A percentile compares a stretch with the other conserved stretches of the same genome.
Conservation (phyloP, 345 rosid genomes). For the Gossypium arboreum region DNA sequence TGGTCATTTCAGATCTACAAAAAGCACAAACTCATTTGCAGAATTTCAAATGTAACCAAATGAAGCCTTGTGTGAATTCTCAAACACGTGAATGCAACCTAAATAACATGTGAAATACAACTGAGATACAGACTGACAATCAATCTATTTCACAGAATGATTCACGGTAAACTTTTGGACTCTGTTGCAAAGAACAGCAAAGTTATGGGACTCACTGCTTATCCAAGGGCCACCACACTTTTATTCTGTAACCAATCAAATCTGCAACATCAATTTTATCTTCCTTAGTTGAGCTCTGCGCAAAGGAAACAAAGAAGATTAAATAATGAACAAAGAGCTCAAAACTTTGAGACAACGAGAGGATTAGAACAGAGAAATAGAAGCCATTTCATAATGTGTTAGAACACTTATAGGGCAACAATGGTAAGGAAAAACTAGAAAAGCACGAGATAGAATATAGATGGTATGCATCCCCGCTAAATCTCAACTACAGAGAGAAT, state of each 20-base stretch:
- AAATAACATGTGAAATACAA: constrained; percentile 5
- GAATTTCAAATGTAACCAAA: neutral
- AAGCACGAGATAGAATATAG: neutral
- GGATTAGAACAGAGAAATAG: neutral
- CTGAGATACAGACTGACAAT: neutral
- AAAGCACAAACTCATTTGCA: constrained; percentile 2
- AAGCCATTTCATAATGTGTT: neutral
- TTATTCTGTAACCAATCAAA: constrained; percentile 75
- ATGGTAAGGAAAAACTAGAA: neutral
- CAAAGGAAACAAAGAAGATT: constrained; percentile 21
- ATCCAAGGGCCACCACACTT: constrained; percentile 99
- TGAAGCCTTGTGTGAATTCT: neutral
- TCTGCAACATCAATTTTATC: constrained; percentile 53
- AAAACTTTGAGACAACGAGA: neutral
- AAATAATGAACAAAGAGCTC: constrained; percentile 16
- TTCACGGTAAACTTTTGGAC: neutral
- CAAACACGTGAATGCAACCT: neutral
- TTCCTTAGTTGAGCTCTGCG: constrained; percentile 64
- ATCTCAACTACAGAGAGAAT: neutral
- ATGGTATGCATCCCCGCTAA: neutral
- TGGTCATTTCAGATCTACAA: neutral
- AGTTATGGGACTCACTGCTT: constrained; percentile 58
- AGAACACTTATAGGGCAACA: neutral
- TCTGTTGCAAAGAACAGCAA: neutral
- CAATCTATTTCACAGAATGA: neutral